Evolutionary conservation across 179 eudicot genomes (phyloP).

Genomic region (Corrigiola litoralis): DNA sequence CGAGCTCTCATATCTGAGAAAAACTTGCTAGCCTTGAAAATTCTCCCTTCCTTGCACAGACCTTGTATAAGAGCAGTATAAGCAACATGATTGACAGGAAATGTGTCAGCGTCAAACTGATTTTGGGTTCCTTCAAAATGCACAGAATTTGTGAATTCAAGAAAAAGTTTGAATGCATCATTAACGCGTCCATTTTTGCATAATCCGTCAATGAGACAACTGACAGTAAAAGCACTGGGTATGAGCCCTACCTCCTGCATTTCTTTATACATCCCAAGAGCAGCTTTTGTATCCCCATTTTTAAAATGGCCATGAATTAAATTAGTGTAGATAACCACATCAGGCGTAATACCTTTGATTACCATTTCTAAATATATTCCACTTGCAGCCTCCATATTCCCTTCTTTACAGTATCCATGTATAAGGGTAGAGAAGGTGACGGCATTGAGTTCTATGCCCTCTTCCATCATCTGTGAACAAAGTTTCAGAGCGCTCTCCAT

Average conservation of each 20-base stretch:
- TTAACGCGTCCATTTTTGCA: slow-evolving; percentile 58
- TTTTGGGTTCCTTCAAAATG: slow-evolving; percentile 12
- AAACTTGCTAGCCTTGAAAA: slow-evolving; percentile 57
- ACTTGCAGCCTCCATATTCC: slow-evolving; percentile 65
- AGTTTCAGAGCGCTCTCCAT: slow-evolving; percentile 66
- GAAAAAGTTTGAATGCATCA: slow-evolving; percentile 54
- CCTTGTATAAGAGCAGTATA: slow-evolving; percentile 71
- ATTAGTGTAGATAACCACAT: slow-evolving; percentile 72
- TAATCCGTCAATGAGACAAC: slow-evolving; percentile 71
- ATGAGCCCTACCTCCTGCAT: slow-evolving; percentile 56
- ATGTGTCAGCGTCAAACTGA: slow-evolving; percentile 12
- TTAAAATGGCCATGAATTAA: slow-evolving; percentile 75
- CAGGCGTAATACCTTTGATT: slow-evolving; percentile 60
- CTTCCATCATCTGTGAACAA: slow-evolving; percentile 63
- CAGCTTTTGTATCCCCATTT: slow-evolving; percentile 45
- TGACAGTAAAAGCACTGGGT: slow-evolving; percentile 63
- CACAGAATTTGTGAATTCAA: slow-evolving; percentile 26
- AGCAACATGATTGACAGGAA: slow-evolving; percentile 43
- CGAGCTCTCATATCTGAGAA: slow-evolving; percentile 54
- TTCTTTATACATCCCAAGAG: slow-evolving; percentile 60
- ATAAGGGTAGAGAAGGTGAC: slow-evolving; percentile 66
- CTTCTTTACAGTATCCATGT: slow-evolving; percentile 54
- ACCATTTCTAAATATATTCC: slow-evolving; percentile 64
- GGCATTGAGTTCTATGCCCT: slow-evolving; percentile 52
- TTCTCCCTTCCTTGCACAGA: slow-evolving; percentile 53